Evolutionary conservation across 2,329 filamentous ascomycete genomes (phyloP), one percentile per base, ranked within the genome.

Genomic region (Madurella mycetomatis): DNA sequence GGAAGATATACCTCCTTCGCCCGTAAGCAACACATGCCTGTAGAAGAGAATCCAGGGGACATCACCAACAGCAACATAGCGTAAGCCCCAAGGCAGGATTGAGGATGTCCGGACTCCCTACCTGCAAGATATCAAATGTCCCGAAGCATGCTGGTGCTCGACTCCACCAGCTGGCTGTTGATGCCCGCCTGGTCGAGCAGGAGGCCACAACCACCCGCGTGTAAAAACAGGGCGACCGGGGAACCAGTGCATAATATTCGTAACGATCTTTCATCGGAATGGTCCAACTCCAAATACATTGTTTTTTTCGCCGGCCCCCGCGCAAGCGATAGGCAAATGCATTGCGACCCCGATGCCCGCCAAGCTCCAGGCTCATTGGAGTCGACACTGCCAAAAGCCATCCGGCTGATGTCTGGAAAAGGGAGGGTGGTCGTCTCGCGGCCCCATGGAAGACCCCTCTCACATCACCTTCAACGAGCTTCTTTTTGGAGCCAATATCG

Each of bases 391-490:
- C 25, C 25, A 25, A 25, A 25, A 25, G 3, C 25, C 25, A 7
- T 25, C 44, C 18, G 16, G 31, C 40, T 40, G 46, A 48, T 49
- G 11, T n/a, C 32, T 5, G 17, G 5, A 16, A 37, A 9, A 32
- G 16, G 5, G 30, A 30, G 2, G 30, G 8, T 11, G 40, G 34
- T 15, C n/a, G 41, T 25, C 11, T 41, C 37, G 37, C 37, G 15
- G n/a, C 30, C 16, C 31, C 41, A 52, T 37, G 19, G 40, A 39
- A 49, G 43, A 44, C n/a, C 44, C 47, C n/a, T 50, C 54, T 32
- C 42, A 53, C 32, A 43, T 41, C 42, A 42, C 52, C 49, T 49
- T 43, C 54, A 46, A 54, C 41, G 32, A 43, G 41, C 42, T 25
- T 51, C 34, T 34, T 19, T 19, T 18, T 31, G 49, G 44, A 39